phyloP scores from a whole-genome alignment of 306 rosid species.

The Aeschynomene evenia region DNA sequence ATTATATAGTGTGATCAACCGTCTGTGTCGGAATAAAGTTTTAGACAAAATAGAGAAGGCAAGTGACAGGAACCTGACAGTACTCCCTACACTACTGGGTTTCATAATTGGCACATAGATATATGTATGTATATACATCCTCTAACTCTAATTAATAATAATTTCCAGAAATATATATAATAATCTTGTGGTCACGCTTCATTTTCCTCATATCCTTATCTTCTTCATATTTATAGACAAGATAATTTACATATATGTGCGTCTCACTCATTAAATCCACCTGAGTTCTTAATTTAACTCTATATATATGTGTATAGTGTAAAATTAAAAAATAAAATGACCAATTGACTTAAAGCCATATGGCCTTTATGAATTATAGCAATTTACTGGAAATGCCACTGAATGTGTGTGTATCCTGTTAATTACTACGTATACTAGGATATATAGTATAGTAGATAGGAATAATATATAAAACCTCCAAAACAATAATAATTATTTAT shows the following conservation, averaged over 20 bases:
- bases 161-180: constrained; percentile 37
- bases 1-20: too few relatives aligned
- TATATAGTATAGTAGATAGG: too few relatives aligned
- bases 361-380: background rate
- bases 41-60: background rate
- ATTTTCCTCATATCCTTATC: constrained; percentile 44
- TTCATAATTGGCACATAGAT: constrained; percentile 9
- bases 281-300: background rate
- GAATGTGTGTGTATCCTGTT: background rate
- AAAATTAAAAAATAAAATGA: background rate
- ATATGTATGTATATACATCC: too few relatives aligned
- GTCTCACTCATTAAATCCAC: constrained; percentile 28
- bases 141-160: too few relatives aligned
- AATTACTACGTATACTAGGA: background rate
- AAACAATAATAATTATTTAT: too few relatives aligned
- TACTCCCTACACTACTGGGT: background rate
- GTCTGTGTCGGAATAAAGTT: background rate
- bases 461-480: too few relatives aligned
- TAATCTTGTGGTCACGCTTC: constrained; percentile 45
- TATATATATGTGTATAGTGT: too few relatives aligned
- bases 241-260: constrained; percentile 22
- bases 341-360: background rate
- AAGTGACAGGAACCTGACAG: constrained; percentile 10
- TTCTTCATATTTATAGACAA: constrained; percentile 4
- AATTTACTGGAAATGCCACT: background rate